These are phyloP conservation scores for Tetracladium setigerum DNA, from an alignment of 495 filamentous ascomycete species.

Conservation along the genomic window DNA sequence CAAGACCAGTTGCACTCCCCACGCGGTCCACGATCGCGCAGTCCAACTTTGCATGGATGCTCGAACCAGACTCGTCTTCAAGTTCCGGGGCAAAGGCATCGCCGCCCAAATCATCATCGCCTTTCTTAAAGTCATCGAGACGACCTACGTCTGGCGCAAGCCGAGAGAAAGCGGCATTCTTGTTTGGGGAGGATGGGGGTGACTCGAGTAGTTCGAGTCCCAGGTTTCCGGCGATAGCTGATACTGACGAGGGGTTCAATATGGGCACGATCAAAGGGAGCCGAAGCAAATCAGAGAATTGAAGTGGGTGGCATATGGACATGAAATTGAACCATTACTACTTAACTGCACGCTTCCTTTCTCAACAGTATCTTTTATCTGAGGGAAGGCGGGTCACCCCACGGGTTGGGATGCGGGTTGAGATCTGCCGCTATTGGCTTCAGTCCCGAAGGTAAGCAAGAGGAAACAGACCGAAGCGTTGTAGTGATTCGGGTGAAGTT, in stretches of 20 bases:
- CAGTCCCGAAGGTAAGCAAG: background rate
- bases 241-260: slow-evolving; percentile 18
- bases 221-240: slow-evolving; percentile 2
- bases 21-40: slow-evolving; percentile 67
- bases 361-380: too few relatives aligned
- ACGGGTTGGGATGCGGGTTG: background rate
- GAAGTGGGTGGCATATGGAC: background rate
- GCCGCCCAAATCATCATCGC: slow-evolving; percentile 34
- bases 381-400: background rate
- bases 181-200: slow-evolving; percentile 43
- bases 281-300: slow-evolving; percentile 4
- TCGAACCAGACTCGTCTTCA: slow-evolving; percentile 44
- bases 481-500: background rate
- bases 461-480: background rate
- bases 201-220: slow-evolving; percentile 8
- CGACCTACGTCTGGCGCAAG: slow-evolving; percentile 16
- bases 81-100: slow-evolving; percentile 29
- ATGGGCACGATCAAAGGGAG: slow-evolving; percentile 16
- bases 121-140: slow-evolving; percentile 28
- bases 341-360: too few relatives aligned
- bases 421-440: background rate
- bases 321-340: background rate
- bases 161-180: slow-evolving; percentile 46
- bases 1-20: slow-evolving; percentile 30
- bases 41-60: slow-evolving; percentile 93